Evolutionary conservation across 441 rosid species (phyloP).

Genomic region (Populus hybrid): DNA sequence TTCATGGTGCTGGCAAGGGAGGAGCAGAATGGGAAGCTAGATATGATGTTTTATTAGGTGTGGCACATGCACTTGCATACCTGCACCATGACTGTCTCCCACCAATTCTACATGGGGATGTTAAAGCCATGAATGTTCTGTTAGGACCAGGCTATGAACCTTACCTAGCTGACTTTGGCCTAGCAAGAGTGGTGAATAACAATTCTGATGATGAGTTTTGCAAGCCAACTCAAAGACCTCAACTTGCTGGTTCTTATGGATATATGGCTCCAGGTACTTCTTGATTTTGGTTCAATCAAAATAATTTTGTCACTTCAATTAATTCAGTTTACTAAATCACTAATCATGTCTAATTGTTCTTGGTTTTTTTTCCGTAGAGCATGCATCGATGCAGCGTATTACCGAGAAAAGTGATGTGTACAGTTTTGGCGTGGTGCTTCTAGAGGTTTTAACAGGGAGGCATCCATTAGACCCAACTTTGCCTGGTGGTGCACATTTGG

Average conservation of each 20-base stretch:
- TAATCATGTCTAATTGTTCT: neutral
- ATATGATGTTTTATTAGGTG: constrained; percentile 66
- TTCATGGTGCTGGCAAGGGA: constrained; percentile 74
- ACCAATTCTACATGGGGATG: constrained; percentile 88
- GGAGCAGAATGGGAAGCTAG: constrained; percentile 88
- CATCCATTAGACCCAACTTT: constrained; percentile 88
- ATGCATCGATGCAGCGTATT: constrained; percentile 69
- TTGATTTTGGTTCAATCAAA: neutral
- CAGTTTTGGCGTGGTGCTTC: constrained; percentile 76
- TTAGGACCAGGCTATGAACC: constrained; percentile 65
- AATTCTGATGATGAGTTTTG: constrained; percentile 29
- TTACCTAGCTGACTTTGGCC: constrained; percentile 88
- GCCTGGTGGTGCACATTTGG: constrained; percentile 74
- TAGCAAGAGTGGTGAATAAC: constrained; percentile 52
- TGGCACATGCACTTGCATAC: constrained; percentile 86
- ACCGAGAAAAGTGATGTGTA: constrained; percentile 89
- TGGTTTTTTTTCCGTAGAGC: constrained; percentile 46
- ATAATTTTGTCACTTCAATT: neutral
- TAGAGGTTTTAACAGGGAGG: constrained; percentile 85
- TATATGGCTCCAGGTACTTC: constrained; percentile 92
- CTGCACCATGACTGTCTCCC: constrained; percentile 90
- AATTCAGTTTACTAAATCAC: neutral
- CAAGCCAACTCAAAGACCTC: constrained; percentile 58
- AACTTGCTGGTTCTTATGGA: constrained; percentile 89
- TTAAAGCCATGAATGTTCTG: constrained; percentile 88